Evolutionary conservation across 1,284 basidiomycete species (phyloP).

Genomic region (Apiotrichum akiyoshidainum): DNA sequence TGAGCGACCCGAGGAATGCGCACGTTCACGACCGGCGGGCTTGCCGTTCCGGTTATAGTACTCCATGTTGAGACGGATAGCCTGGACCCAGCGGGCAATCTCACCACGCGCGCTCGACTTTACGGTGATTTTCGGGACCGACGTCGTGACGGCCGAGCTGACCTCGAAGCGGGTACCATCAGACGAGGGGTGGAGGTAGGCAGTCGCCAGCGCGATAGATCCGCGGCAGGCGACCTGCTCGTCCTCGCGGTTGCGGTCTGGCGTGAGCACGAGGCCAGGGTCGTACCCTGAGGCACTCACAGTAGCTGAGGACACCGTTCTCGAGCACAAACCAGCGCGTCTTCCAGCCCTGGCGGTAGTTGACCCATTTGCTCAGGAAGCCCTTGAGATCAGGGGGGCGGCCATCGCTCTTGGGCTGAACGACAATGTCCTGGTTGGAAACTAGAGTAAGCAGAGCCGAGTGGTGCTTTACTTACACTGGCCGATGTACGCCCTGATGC

Average conservation of each 20-base stretch:
- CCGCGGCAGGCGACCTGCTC: conserved; percentile 83
- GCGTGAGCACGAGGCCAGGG: not conserved
- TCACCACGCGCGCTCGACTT: conserved; percentile 87
- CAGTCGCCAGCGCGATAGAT: conserved; percentile 82
- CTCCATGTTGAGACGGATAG: conserved; percentile 69
- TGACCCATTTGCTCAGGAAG: conserved; percentile 53
- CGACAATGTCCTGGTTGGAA: conserved; percentile 65
- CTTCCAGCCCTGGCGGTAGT: conserved; percentile 67
- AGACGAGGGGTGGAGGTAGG: conserved; percentile 58
- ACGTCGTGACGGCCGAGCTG: conserved; percentile 56
- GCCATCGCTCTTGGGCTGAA: conserved; percentile 44
- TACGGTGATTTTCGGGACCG: conserved; percentile 71
- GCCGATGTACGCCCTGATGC: conserved; percentile 74
- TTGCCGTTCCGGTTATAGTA: conserved; percentile 51
- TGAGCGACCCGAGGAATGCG: not conserved
- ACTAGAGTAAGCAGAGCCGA: conserved; percentile 54
- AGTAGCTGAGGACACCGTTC: conserved; percentile 75
- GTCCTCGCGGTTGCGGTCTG: conserved; percentile 80
- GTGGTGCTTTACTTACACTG: conserved; percentile 66
- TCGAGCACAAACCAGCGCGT: conserved; percentile 93
- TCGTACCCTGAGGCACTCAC: conserved; percentile 17
- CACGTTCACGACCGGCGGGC: not conserved
- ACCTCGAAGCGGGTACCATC: conserved; percentile 72
- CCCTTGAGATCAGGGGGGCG: conserved; percentile 67
- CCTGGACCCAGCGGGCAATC: conserved; percentile 80